Evolutionary conservation across 768 basidiomycete genomes (phyloP), one percentile per base, ranked within the genome.

Genomic region (Amanita muscaria): DNA sequence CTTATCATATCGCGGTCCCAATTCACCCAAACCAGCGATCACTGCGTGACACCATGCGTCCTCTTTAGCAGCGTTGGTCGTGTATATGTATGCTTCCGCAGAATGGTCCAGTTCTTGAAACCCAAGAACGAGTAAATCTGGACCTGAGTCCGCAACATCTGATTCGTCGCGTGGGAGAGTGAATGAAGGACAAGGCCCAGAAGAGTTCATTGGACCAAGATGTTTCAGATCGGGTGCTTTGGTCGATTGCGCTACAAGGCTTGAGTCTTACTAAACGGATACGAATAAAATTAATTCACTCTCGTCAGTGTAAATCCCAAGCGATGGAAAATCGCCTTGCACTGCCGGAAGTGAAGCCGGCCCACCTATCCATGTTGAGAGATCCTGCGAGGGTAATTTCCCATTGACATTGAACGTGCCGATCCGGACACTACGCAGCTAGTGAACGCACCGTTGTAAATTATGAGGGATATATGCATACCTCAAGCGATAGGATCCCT

Each of bases 391-490:
- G 1, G 88, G 84, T 29, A 74, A 51, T 54, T 79, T 80, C 1
- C 85, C 87, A 52, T 88, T 88, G 36, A 90, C 87, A 52, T 91
- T 91, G 66, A 90, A 91, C 0, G 84, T 86, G 16, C 88, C 86
- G 14, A 83, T 48, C 5, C 84, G 79, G 39, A 89, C 56, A 24
- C 83, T 85, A 49, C 6, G 19, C 14, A 30, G 43, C 10, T n/a
- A 42, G 5, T 45, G 23, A 22, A 35, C 42, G 22, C 21, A 35
- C 25, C 16, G 21, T 22, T 27, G 16, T 32, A n/a, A n/a, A n/a
- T n/a, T n/a, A 10, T 35, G 16, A 18, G 30, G 18, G 35, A 24
- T 16, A 7, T 38, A 29, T 18, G 45, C 25, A 6, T 41, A 66
- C 63, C 53, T 64, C n/a, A 74, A 49, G 35, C 49, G 49, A 30